These are phyloP conservation scores for Platanthera zijinensis DNA, from an alignment of 106 monocot species.

Conservation along the genomic window DNA sequence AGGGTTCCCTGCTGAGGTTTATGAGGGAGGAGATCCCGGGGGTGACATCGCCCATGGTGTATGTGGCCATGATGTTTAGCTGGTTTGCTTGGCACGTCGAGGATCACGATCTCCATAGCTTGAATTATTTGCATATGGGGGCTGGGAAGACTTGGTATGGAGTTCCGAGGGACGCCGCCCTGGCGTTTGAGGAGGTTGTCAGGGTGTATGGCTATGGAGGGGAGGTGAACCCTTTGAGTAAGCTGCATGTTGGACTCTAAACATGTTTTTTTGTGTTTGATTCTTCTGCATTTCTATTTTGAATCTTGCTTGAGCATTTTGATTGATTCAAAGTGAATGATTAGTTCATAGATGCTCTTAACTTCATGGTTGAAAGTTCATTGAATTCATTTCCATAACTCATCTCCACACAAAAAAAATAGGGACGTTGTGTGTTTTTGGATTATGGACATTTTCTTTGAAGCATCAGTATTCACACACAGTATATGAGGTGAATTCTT, in stretches of 20 bases:
- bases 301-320: not conserved
- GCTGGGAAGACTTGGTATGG: constrained; percentile 97
- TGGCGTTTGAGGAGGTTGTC: constrained; percentile 87
- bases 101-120: constrained; percentile 93
- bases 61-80: constrained; percentile 93
- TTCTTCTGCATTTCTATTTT: not conserved
- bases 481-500: no score
- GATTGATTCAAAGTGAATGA: not conserved
- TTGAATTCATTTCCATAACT: no score
- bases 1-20: constrained; percentile 72
- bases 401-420: no score
- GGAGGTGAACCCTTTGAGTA: constrained; percentile 85
- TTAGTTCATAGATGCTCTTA: no score
- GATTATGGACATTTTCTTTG: not conserved
- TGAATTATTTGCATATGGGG: constrained; percentile 90
- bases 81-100: constrained; percentile 99
- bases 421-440: not conserved
- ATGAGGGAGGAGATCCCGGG: constrained; percentile 97
- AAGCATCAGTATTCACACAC: no score
- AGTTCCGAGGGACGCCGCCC: constrained; percentile 74
- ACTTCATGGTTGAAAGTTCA: no score
- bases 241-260: constrained; percentile 13
- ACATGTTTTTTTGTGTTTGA: not conserved
- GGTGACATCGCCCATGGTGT: constrained; percentile 93
- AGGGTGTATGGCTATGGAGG: constrained; percentile 81